Evolutionary conservation across 495 filamentous ascomycete species (phyloP), one percentile per base, ranked within the genome.

Genomic region (Neohortaea acidophila): DNA sequence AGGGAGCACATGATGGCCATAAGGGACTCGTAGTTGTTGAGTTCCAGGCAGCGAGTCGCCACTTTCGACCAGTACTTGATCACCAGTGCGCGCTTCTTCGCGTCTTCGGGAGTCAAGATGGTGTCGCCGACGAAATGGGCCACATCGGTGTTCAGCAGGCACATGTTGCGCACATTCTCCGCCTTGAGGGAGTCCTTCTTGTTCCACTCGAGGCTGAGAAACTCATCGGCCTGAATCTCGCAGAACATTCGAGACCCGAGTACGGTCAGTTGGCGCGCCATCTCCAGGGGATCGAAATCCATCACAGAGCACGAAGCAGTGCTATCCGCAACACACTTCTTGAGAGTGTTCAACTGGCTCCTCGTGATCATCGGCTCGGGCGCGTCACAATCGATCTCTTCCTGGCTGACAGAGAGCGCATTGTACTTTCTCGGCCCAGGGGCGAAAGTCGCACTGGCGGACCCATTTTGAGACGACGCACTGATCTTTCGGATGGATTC

Each of bases 61-160:
- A 96, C 81, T 65, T 99, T 99, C 38, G 93, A 82, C 91, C 91
- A 99, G 49, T 94, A 85, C 64, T 99, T 96, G 64, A 99, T 89
- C 31, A 84, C 75, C 1, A 67, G 55, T 2, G 91, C 89, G 23
- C 91, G 74, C 62, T 84, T 91, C 66, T 94, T 96, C 10, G 76
- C 74, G 58, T 96, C 91, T 34, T 84, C 72, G 20, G 79, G 66
- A 36, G 78, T 72, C 11, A 99, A 71, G 47, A 96, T 93, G 2
- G 80, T 92, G 56, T 96, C 91, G n/a, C 84, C 84, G 15, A 99
- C 91, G 17, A 96, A 66, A 54, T 93, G 85, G 8, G 86, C 80
- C 19, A 96, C 64, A 39, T 94, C 84, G 0, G 82, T 96, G 0
- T 89, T 91, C 33, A 96, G 63, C 2, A 79, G 75, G 4, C 87